A percentile compares a stretch with the other conserved stretches of the same genome.
Conservation (phyloP, 192 early-diverging fungal genomes). For the Oehlia diaphana region DNA sequence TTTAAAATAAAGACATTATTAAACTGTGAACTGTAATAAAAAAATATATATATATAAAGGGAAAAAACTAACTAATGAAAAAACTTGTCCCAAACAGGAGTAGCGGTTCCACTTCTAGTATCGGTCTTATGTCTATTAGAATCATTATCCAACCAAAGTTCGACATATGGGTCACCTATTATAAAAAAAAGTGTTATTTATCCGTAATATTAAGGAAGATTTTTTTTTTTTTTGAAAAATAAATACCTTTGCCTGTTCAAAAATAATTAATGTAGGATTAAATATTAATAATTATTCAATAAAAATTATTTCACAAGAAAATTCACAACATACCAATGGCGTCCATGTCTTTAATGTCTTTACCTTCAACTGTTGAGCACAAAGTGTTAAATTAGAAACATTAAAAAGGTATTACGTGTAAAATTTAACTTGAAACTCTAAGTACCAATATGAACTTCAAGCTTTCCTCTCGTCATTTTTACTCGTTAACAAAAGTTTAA, state of each 20-base stretch:
- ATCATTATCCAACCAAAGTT: neutral
- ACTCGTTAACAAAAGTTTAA: neutral
- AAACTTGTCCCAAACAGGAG: neutral
- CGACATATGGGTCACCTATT: neutral
- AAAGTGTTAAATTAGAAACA: neutral
- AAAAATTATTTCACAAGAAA: neutral
- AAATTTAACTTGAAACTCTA: neutral
- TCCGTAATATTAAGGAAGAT: neutral
- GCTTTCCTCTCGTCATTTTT: slow-evolving; percentile 2
- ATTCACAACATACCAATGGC: neutral
- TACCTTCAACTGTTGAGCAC: neutral
- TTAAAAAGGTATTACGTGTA: neutral
- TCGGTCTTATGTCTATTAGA: neutral
- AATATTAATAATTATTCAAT: neutral
- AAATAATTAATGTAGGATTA: neutral
- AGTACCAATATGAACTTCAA: neutral
- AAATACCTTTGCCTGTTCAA: neutral
- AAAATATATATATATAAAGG: neutral
- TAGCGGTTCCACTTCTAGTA: neutral
- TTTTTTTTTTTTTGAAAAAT: neutral
- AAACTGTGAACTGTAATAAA: neutral
- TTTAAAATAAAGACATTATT: neutral
- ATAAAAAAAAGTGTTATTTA: neutral
- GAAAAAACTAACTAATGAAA: neutral
- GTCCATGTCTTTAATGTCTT: neutral